Conservation (phyloP, 1,284 basidiomycete genomes). For the Leccinum pachyderme region DNA sequence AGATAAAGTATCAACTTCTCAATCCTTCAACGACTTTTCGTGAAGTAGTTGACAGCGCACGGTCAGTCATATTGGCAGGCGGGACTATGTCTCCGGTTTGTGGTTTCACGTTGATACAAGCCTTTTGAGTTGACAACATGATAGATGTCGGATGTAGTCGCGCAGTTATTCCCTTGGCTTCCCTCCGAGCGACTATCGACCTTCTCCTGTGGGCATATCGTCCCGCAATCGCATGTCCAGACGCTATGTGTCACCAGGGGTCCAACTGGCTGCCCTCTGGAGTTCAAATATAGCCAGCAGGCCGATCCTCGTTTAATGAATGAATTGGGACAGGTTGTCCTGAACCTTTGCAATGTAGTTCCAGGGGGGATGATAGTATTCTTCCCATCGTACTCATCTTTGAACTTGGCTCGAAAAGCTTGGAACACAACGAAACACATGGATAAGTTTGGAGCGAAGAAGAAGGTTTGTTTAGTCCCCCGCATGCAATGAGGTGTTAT, state of each 20-base stretch:
- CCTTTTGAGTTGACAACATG: slow-evolving; percentile 8
- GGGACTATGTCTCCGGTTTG: slow-evolving; percentile 96
- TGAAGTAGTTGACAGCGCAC: slow-evolving; percentile 76
- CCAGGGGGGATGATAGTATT: slow-evolving; percentile 93
- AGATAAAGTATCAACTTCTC: slow-evolving; percentile 91
- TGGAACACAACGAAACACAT: slow-evolving; percentile 71
- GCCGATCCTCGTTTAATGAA: slow-evolving; percentile 68
- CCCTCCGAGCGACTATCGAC: slow-evolving; percentile 62
- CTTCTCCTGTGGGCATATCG: slow-evolving; percentile 93
- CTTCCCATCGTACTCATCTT: slow-evolving; percentile 88
- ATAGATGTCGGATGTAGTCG: slow-evolving; percentile 86
- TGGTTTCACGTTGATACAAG: slow-evolving; percentile 11
- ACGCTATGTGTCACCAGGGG: slow-evolving; percentile 78
- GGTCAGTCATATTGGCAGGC: slow-evolving; percentile 86
- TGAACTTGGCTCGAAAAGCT: slow-evolving; percentile 62
- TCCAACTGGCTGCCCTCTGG: slow-evolving; percentile 73
- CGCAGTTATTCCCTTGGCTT: slow-evolving; percentile 79
- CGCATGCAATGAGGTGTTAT: background rate
- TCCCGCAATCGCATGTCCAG: slow-evolving; percentile 78
- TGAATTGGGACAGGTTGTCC: slow-evolving; percentile 82
- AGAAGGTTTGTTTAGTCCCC: slow-evolving; percentile 47
- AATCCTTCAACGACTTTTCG: slow-evolving; percentile 89
- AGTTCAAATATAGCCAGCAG: slow-evolving; percentile 82
- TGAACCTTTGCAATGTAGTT: slow-evolving; percentile 77
- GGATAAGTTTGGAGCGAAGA: slow-evolving; percentile 66